Percentiles rank a stretch among this genome's conserved stretches.
phyloP scores from a whole-genome alignment of 306 rosid genomes.

The Acmispon strigosus region DNA sequence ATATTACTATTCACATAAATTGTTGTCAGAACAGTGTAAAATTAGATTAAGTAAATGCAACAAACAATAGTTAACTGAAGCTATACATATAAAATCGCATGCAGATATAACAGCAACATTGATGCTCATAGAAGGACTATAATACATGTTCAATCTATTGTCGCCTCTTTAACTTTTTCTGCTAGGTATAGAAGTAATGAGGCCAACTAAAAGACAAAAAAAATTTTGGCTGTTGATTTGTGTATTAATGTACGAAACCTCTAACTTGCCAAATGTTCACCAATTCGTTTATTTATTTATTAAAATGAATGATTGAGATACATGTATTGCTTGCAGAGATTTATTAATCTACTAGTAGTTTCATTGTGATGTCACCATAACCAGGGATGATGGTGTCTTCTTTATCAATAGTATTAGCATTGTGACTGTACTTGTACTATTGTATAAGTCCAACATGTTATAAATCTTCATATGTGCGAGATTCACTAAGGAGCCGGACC shows the following conservation, averaged over 20 bases:
- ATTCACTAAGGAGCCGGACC: too few relatives aligned
- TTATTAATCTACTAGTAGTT: too few relatives aligned
- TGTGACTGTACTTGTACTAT: not conserved
- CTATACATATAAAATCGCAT: not conserved
- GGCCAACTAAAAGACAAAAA: not conserved
- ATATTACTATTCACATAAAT: not conserved
- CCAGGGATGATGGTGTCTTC: not conserved
- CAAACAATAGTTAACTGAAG: not conserved
- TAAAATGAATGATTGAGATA: not conserved
- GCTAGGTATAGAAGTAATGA: not conserved
- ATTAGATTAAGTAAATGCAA: not conserved
- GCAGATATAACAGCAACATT: not conserved
- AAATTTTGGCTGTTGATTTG: not conserved
- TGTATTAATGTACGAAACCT: not conserved
- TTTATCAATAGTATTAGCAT: not conserved
- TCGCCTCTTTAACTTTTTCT: not conserved
- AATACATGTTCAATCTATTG: not conserved
- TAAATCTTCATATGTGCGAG: too few relatives aligned
- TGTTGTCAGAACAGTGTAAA: not conserved
- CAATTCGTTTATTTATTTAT: not conserved
- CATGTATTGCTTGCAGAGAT: not conserved
- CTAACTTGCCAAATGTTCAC: not conserved
- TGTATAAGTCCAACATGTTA: too few relatives aligned
- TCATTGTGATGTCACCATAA: conserved; percentile 9
- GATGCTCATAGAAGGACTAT: not conserved